Evolutionary conservation across 192 early-diverging fungal species (phyloP), one percentile per base, ranked within the genome.

Genomic region (Mycoemilia scoparia): DNA sequence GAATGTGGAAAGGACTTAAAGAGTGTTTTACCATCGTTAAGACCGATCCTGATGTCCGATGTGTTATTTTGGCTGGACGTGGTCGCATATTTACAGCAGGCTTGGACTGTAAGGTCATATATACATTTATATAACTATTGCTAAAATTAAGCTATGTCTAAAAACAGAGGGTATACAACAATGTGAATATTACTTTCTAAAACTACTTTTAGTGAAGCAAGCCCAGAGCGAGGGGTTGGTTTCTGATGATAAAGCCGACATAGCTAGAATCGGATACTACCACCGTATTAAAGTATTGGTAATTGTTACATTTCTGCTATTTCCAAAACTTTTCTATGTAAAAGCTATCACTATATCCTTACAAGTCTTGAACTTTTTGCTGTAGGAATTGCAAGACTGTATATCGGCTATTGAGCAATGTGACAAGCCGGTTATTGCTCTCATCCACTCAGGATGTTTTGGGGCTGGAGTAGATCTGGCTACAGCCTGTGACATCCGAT

Each of bases 401-500:
- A 68, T 95, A 37, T 77, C 70, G 10, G 70, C 74, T 7, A 74
- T 93, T 31, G 90, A 95, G 53, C 34, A 43, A 15, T 91, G 87
- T 46, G 64, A 77, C 42, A 79, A 81, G 47, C 81, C 90, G 10
- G 87, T 97, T 3, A 79, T 97, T 45, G 80, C 68, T n/a, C 84
- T 69, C 8, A 57, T 92, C 36, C 83, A 95, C 38, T 77, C 76
- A 24, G 66, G 54, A 1, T 90, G 87, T 50, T 67, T 91, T 48
- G 89, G 90, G 5, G 81, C 69, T 24, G 76, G 84, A 11, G 74
- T 96, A 28, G 87, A 91, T 47, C 47, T 91, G 32, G 71, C 82
- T 9, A 78, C 84, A 8, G 89, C 93, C 1, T 90, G 87, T 57
- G 93, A 97, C 45, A 82, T 97, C 16, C 75, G 93, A 31, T 70